Base-by-base conservation (phyloP, 352 stramenopile species). In the Pythium angustatum region DNA sequence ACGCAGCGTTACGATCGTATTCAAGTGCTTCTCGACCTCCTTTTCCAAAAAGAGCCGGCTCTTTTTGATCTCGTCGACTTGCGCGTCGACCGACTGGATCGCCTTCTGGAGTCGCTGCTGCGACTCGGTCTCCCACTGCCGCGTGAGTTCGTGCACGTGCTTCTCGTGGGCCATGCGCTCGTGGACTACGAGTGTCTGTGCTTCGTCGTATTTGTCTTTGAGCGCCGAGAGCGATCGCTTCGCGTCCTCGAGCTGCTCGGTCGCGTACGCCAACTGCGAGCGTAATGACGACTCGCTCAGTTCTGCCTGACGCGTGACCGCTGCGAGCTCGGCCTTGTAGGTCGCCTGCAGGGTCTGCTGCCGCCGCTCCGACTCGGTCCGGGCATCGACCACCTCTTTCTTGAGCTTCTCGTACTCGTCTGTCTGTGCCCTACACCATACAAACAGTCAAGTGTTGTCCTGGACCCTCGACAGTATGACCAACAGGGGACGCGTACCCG, bases 61-160 rank as follows among this genome's bases (percentile, higher is more conserved):
- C 44, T 85, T 81, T 55, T 88, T 88, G 58, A 91, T 76, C 19
- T 88, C 86, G 0, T 76, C 77, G 5, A 92, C 65, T 66, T 93
- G 83, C 4, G 65, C 71, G 59, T 93, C 80, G 7, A 93, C 75
- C 0, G 70, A 73, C 1, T 66, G 62, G 0, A 93, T 71, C 0
- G 80, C 72, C 17, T 81, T 84, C 33, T 91, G 71, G 7, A 91
- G 68, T 5, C 83, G 74, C 19, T 88, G 71, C 52, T 87, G 68
- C 11, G 78, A 30, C 19, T 90, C 80, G 10, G 51, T 51, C 44
- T 91, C 83, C 62, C 69, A 84, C 22, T 88, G 72, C 45, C 72
- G 65, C 63, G 86, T 82, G 19, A 89, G 38, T 12, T 81, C 75
- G 19, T 68, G 71, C 14, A 91, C 45, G 6, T 68, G 65, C 33